phyloP scores from a whole-genome alignment of 2,329 filamentous ascomycete species.

The Plenodomus tracheiphilus region DNA sequence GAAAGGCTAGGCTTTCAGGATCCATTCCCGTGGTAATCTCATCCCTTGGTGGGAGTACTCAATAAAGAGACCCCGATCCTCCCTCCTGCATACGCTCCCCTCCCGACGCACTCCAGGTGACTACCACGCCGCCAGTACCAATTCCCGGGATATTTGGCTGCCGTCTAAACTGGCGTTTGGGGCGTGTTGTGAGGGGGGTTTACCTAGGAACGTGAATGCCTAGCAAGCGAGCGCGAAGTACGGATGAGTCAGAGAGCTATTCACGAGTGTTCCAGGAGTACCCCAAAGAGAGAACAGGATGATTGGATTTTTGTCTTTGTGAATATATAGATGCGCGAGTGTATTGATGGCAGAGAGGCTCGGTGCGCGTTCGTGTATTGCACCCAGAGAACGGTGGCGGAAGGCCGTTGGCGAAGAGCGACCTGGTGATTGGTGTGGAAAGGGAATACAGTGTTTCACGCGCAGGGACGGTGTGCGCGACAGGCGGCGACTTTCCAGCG shows the following conservation, averaged over 20 bases:
- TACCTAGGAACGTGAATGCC: neutral
- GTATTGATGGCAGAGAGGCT: neutral
- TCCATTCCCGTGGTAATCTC: constrained; percentile 55
- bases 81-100: neutral
- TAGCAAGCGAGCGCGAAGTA: neutral
- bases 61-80: constrained; percentile 21
- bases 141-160: neutral
- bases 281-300: neutral
- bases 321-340: neutral
- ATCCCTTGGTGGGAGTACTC: constrained; percentile 34
- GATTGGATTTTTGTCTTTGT: neutral
- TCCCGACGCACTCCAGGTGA: neutral
- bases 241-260: neutral
- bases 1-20: constrained; percentile 64
- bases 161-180: neutral
- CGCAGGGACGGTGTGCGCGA: neutral
- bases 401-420: neutral
- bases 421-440: neutral
- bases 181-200: neutral
- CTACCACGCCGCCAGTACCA: neutral
- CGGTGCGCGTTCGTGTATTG: neutral
- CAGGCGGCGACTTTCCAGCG: neutral
- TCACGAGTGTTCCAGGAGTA: neutral
- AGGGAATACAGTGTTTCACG: neutral
- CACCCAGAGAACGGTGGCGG: too few relatives aligned